A percentile compares a stretch with the other conserved stretches of the same genome.
Conservation (phyloP, 805 yeast species). For the Wickerhamomyces pijperi region DNA sequence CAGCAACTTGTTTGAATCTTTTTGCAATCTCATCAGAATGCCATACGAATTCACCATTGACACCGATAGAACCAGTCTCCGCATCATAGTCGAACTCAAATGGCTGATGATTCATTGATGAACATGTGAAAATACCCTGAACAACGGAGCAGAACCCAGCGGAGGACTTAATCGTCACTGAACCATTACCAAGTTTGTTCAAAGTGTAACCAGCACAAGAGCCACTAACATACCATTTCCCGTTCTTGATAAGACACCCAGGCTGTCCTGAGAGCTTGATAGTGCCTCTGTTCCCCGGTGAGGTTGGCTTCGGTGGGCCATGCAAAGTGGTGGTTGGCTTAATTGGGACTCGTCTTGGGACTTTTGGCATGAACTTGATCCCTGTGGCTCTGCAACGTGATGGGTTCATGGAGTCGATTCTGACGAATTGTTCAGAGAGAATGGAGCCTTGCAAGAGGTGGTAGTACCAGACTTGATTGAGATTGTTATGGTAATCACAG, state of each 20-base stretch:
- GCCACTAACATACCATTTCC: slow-evolving; percentile 73
- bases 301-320: slow-evolving; percentile 16
- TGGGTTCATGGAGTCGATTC: slow-evolving; percentile 45
- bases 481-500: slow-evolving; percentile 41
- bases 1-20: slow-evolving; percentile 34
- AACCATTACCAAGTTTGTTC: slow-evolving; percentile 28
- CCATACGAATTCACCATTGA: slow-evolving; percentile 9
- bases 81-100: slow-evolving; percentile 22
- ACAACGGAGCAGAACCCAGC: slow-evolving; percentile 63
- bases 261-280: slow-evolving; percentile 36
- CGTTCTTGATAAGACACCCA: slow-evolving; percentile 80
- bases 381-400: slow-evolving; percentile 62
- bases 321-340: slow-evolving; percentile 13
- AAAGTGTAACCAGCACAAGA: slow-evolving; percentile 74
- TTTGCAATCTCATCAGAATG: slow-evolving; percentile 10
- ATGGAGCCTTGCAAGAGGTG: slow-evolving; percentile 68
- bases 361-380: slow-evolving; percentile 48
- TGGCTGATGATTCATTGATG: slow-evolving; percentile 44
- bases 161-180: slow-evolving; percentile 48
- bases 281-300: slow-evolving; percentile 27
- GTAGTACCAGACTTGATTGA: slow-evolving; percentile 60
- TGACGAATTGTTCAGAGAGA: slow-evolving; percentile 49
- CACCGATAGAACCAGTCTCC: slow-evolving; percentile 3
- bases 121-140: slow-evolving; percentile 14
- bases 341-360: slow-evolving; percentile 8